Percentiles rank a stretch among this genome's conserved stretches.
Conservation (phyloP, 2,329 filamentous ascomycete genomes). For the Ophiostoma perfectum region DNA sequence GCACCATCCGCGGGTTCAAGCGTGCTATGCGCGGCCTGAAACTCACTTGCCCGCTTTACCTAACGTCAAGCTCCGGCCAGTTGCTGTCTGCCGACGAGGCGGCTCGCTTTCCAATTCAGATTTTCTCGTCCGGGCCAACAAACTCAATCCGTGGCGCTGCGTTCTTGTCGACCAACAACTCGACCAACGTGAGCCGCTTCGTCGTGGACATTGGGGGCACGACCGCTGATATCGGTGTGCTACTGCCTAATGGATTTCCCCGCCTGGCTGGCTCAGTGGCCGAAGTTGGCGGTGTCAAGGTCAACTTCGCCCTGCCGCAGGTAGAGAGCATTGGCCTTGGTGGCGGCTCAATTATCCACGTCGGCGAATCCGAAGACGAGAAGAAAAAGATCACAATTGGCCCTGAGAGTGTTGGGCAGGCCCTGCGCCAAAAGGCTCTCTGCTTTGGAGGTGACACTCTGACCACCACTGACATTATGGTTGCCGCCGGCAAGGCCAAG, state of each 20-base stretch:
- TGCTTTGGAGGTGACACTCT: conserved; percentile 52
- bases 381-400: conserved; percentile 28
- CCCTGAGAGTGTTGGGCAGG: conserved; percentile 32
- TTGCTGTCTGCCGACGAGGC: conserved; percentile 40
- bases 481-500: conserved; percentile 27
- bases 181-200: conserved; percentile 38
- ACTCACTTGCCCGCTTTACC: conserved; percentile 39
- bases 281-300: conserved; percentile 56
- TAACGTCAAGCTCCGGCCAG: conserved; percentile 49
- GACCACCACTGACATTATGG: conserved; percentile 55
- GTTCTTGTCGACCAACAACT: conserved; percentile 35
- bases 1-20: conserved; percentile 43
- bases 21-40: conserved; percentile 40
- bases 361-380: neutral
- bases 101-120: conserved; percentile 42
- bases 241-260: conserved; percentile 58
- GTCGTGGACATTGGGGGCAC: conserved; percentile 64
- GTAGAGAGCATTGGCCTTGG: conserved; percentile 56
- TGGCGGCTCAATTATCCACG: conserved; percentile 42
- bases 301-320: conserved; percentile 55
- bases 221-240: conserved; percentile 57
- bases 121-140: conserved; percentile 37
- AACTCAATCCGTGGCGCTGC: conserved; percentile 46
- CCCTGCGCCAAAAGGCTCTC: conserved; percentile 48
- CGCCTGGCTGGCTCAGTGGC: conserved; percentile 58